Evolutionary conservation across 2,329 filamentous ascomycete species (phyloP).

Genomic region (Thielaviopsis euricoi): DNA sequence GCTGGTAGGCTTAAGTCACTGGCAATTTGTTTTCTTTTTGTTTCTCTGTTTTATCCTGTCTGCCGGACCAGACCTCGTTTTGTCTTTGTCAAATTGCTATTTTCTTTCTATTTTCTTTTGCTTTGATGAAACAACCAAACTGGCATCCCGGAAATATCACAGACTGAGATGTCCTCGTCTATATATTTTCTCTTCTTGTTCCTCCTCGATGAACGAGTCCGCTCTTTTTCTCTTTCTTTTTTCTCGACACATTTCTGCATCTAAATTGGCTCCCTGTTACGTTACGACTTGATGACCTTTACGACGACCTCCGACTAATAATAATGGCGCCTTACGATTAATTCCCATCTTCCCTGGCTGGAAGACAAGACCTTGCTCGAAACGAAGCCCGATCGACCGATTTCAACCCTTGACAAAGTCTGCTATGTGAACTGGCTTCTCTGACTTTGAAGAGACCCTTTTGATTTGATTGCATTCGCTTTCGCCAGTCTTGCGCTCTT

Average conservation of each 20-base stretch:
- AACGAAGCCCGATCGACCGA: not conserved
- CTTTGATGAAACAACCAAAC: not conserved
- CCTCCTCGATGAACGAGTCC: not conserved
- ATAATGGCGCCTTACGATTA: conserved; percentile 1
- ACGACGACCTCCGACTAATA: not conserved
- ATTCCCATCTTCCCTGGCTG: not conserved
- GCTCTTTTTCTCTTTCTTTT: not conserved
- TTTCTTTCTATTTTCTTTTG: not conserved
- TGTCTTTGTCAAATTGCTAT: conserved; percentile 1
- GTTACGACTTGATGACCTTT: conserved; percentile 4
- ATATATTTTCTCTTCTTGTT: not conserved
- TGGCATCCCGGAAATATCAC: not conserved
- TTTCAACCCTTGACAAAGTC: not conserved
- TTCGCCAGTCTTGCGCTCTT: not conserved
- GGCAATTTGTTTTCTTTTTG: conserved; percentile 1
- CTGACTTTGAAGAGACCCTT: not conserved
- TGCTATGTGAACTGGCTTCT: not conserved
- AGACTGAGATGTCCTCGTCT: not conserved
- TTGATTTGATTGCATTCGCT: not conserved
- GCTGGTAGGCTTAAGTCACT: not conserved
- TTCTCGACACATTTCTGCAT: not conserved
- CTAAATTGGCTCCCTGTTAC: not conserved
- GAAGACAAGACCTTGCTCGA: conserved; percentile 1
- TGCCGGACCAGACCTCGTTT: not conserved
- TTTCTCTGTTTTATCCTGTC: not conserved